Percentiles rank a stretch among this genome's conserved stretches.
Conservation (phyloP, 768 basidiomycete species). For the Tricholoma hemisulphureum region DNA sequence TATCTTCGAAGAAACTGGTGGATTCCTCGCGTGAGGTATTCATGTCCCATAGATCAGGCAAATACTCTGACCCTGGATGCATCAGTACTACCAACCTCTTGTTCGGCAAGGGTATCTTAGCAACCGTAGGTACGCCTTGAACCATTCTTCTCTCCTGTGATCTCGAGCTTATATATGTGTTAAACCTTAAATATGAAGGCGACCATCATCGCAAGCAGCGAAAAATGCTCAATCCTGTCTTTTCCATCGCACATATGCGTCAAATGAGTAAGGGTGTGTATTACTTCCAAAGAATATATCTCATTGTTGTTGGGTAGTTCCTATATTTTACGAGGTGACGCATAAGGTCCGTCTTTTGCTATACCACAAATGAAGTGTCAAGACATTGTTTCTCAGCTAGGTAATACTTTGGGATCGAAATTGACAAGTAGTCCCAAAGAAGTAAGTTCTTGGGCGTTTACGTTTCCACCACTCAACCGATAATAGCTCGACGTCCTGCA, state of each 20-base stretch:
- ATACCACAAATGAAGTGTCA: background rate
- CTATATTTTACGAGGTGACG: slow-evolving; percentile 17
- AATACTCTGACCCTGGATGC: background rate
- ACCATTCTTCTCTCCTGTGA: no score
- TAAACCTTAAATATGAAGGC: slow-evolving; percentile 2
- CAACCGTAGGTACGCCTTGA: slow-evolving; percentile 4
- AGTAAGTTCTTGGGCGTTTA: background rate
- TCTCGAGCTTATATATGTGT: background rate
- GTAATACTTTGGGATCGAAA: slow-evolving; percentile 8
- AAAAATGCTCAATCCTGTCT: slow-evolving; percentile 37
- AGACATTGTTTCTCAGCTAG: background rate
- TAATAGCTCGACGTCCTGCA: slow-evolving; percentile 25
- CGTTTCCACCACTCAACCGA: background rate
- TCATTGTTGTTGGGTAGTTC: slow-evolving; percentile 4
- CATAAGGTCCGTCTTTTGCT: slow-evolving; percentile 7
- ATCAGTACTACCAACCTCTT: background rate
- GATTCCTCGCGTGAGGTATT: slow-evolving; percentile 30
- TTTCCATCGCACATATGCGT: slow-evolving; percentile 35
- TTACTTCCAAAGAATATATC: no score
- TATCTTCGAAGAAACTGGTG: slow-evolving; percentile 38
- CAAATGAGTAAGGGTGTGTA: slow-evolving; percentile 15
- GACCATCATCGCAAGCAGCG: slow-evolving; percentile 18
- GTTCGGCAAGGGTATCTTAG: slow-evolving; percentile 6
- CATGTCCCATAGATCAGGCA: background rate
- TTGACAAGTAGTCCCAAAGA: slow-evolving; percentile 11